Conservation (phyloP, 352 stramenopile species). For the Phytophthora constricta region DNA sequence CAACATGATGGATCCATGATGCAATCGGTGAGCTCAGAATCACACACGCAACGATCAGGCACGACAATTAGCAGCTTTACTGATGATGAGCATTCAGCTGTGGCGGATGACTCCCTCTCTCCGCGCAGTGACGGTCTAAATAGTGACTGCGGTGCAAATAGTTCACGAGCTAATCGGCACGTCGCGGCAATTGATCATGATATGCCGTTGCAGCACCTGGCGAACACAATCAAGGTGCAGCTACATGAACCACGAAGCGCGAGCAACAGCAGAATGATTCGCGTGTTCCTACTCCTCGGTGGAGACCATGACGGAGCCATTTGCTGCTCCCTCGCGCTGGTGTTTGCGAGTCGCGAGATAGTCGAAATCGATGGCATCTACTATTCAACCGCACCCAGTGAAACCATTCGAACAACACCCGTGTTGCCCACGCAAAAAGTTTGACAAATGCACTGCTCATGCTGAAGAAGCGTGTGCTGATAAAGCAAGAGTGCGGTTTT, state of each 20-base stretch:
- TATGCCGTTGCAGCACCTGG: not conserved
- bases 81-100: not conserved
- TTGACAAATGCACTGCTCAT: conserved; percentile 32
- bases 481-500: conserved; percentile 28
- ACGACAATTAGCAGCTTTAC: conserved; percentile 7
- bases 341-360: conserved; percentile 27
- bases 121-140: conserved; percentile 2
- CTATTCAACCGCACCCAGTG: conserved; percentile 24
- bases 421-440: conserved; percentile 31
- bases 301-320: conserved; percentile 51
- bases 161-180: not conserved
- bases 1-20: not conserved
- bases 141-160: not conserved
- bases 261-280: conserved; percentile 18
- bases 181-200: not conserved
- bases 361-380: conserved; percentile 34
- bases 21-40: not conserved
- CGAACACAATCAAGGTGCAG: conserved; percentile 7
- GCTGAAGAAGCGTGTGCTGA: conserved; percentile 39
- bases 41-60: conserved; percentile 12
- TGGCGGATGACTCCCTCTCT: not conserved
- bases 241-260: conserved; percentile 4
- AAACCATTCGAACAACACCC: conserved; percentile 11
- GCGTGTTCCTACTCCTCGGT: conserved; percentile 40
- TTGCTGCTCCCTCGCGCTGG: conserved; percentile 30